A percentile compares a stretch with the other conserved stretches of the same genome.
These are phyloP conservation scores for Elasticomyces elasticus DNA, from an alignment of 495 filamentous ascomycete genomes.

Conservation along the genomic window DNA sequence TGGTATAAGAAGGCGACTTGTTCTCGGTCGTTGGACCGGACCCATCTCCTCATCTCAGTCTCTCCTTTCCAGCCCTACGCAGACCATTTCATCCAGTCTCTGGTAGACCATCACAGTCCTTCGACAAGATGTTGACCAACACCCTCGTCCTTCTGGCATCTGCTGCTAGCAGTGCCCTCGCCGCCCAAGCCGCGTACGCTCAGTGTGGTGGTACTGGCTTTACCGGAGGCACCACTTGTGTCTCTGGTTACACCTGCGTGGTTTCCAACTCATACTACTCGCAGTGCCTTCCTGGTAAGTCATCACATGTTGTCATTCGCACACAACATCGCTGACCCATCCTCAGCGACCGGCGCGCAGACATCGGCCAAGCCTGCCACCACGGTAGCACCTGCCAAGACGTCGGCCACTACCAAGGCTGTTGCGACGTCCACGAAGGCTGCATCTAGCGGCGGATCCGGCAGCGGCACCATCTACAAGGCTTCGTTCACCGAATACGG, in stretches of 20 bases:
- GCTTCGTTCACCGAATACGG: slow-evolving; percentile 25
- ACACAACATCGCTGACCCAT: neutral
- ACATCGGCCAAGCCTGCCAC: neutral
- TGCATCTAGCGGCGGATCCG: neutral
- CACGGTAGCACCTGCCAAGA: neutral
- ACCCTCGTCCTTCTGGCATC: slow-evolving; percentile 10
- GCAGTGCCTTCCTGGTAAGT: slow-evolving; percentile 13
- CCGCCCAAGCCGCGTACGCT: slow-evolving; percentile 8
- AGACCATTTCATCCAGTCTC: neutral
- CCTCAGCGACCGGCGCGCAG: neutral
- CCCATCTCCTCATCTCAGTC: neutral
- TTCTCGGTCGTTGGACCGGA: neutral
- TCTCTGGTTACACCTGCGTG: slow-evolving; percentile 13
- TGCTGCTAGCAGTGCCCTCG: slow-evolving; percentile 6
- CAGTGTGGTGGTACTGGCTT: slow-evolving; percentile 22
- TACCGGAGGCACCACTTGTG: slow-evolving; percentile 17
- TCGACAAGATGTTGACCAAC: slow-evolving; percentile 12
- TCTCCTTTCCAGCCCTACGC: neutral
- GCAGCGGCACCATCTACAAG: slow-evolving; percentile 12
- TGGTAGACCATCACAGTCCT: slow-evolving; percentile 2
- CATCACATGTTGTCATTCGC: neutral
- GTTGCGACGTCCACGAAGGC: neutral
- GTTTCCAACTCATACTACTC: slow-evolving; percentile 19
- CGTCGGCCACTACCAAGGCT: neutral
- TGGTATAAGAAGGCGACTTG: neutral